Base-by-base conservation (phyloP, 208 protist species). In the Trypanosoma theileri region DNA sequence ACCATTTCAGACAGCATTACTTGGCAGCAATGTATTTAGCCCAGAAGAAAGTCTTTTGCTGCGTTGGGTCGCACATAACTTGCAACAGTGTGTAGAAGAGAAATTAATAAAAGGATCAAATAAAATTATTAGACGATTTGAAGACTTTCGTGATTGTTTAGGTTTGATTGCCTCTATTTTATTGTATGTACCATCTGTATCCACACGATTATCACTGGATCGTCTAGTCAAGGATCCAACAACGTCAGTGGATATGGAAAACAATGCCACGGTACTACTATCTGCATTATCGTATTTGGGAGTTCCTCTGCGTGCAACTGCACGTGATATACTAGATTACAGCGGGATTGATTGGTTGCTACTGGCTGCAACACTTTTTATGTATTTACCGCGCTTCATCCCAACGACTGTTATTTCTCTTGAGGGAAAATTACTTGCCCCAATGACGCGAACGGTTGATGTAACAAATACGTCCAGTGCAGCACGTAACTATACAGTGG, bases 21-120 rank as follows among this genome's bases (percentile, higher is more conserved):
- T 50, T 22, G 68, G 69, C 28, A 95, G 87, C 73, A 96, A 97
- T 80, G 69, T 97, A 14, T 97, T 96, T 80, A 95, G 86, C 57
- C 28, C 80, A 14, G 68, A 89, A 44, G 95, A 98, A 75, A 72
- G 73, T 44, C 35, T 95, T 22, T 74, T 98, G 24, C 77, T 98
- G 45, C 71, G 79, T 17, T 98, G 94, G 93, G 51, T 92, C 16
- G 55, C 59, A 45, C 44, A 81, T 66, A 79, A 92, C 71, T 22
- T 75, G 52, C 31, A 48, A 9, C 40, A 68, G 59, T 48, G 77
- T 73, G 46, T 75, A 52, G 26, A 64, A 14, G 51, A 69, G 0
- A 62, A 66, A 28, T 9, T 73, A 55, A n/a, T 72, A 50, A 58
- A 67, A 31, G n/a, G 59, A 16, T 19, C 14, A 14, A 17, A 7